Evolutionary conservation across 2,329 filamentous ascomycete species (phyloP).

Genomic region (Neonectria sp.): DNA sequence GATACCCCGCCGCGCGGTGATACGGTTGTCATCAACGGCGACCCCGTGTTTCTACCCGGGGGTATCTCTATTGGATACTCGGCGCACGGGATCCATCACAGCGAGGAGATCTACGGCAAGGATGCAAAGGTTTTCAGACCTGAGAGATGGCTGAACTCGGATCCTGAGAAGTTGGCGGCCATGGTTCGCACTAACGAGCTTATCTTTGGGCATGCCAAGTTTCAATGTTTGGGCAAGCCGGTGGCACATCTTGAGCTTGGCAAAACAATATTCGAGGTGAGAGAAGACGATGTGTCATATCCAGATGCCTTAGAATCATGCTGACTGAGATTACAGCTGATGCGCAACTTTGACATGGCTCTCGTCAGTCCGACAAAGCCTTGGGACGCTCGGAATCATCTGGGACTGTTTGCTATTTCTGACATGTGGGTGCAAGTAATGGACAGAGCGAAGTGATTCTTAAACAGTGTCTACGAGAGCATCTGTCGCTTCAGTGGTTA

Average conservation of each 20-base stretch:
- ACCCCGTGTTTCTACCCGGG: slow-evolving; percentile 57
- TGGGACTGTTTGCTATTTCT: slow-evolving; percentile 50
- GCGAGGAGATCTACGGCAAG: slow-evolving; percentile 51
- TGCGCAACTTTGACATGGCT: slow-evolving; percentile 50
- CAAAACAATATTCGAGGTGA: slow-evolving; percentile 60
- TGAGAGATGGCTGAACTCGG: slow-evolving; percentile 56
- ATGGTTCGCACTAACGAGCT: slow-evolving; percentile 55
- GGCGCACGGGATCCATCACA: slow-evolving; percentile 51
- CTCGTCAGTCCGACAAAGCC: slow-evolving; percentile 45
- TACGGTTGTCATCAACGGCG: slow-evolving; percentile 47
- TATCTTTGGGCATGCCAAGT: slow-evolving; percentile 57
- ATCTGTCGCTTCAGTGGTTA: not conserved
- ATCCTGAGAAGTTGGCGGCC: slow-evolving; percentile 43
- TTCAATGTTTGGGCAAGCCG: slow-evolving; percentile 55
- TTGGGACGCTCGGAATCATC: slow-evolving; percentile 45
- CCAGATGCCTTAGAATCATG: not conserved
- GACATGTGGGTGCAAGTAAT: slow-evolving; percentile 54
- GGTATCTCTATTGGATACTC: slow-evolving; percentile 51
- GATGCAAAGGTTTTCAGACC: slow-evolving; percentile 53
- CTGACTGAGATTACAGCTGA: slow-evolving; percentile 37
- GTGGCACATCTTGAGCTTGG: slow-evolving; percentile 57
- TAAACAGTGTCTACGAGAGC: not conserved
- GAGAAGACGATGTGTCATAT: not conserved
- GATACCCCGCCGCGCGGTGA: slow-evolving; percentile 49
- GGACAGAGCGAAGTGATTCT: slow-evolving; percentile 17